phyloP scores from a whole-genome alignment of 1,284 basidiomycete species.

The Abortiporus biennis region DNA sequence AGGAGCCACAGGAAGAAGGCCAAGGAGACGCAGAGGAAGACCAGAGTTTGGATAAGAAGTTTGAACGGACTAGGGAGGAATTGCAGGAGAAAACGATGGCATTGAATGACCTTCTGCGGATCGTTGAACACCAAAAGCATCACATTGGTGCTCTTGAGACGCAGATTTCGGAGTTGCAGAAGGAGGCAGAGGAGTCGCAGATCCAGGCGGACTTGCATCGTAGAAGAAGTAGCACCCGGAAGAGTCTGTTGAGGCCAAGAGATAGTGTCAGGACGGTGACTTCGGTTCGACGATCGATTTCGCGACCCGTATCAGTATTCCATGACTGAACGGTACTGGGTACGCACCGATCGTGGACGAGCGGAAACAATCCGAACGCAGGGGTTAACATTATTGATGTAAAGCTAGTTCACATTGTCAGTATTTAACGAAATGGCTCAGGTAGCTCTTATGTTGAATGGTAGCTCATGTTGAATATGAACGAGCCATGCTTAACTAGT shows the following conservation, averaged over 20 bases:
- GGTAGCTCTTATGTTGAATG: no score
- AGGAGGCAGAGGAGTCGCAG: slow-evolving; percentile 3
- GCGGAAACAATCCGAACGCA: no score
- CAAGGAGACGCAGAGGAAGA: neutral
- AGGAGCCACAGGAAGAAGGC: slow-evolving; percentile 11
- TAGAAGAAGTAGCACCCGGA: slow-evolving; percentile 12
- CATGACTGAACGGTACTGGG: no score
- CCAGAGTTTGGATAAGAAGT: neutral
- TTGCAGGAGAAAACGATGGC: slow-evolving; percentile 9
- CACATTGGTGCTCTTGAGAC: slow-evolving; percentile 12
- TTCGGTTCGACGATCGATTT: slow-evolving; percentile 1
- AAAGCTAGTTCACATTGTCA: no score
- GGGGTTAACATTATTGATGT: no score
- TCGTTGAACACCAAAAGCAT: slow-evolving; percentile 15
- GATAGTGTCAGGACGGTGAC: slow-evolving; percentile 11
- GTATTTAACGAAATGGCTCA: no score
- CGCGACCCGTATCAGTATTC: slow-evolving; percentile 2
- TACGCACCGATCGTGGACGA: no score
- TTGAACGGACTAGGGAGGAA: slow-evolving; percentile 2
- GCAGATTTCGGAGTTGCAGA: slow-evolving; percentile 8
- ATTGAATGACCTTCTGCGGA: slow-evolving; percentile 8
- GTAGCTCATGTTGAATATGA: no score
- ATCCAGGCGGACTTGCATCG: slow-evolving; percentile 2
- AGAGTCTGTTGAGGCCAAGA: slow-evolving; percentile 8
- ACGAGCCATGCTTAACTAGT: no score